Base-by-base conservation (phyloP, 1,284 basidiomycete species). In the Puccinia coronata region DNA sequence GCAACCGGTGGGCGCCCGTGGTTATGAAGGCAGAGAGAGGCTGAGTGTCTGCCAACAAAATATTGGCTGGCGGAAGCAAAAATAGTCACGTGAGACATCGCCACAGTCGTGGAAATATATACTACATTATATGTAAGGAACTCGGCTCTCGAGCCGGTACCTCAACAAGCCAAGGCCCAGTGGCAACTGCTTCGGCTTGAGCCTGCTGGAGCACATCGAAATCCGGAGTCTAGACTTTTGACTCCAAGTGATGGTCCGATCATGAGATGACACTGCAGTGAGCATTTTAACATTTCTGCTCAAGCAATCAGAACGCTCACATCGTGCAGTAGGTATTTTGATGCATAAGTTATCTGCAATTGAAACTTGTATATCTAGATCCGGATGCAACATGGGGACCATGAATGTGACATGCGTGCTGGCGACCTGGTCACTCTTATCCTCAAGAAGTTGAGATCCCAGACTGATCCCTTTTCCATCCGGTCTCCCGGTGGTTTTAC, bases 301-400 rank as follows among this genome's bases (percentile, higher is more conserved):
- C 3, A 57, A 57, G 55, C 4, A 57, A 28, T 47, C 43, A 6
- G 9, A 8, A 47, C 16, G 43, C 55, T 57, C 28, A 23, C 55
- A 57, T 23, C 16, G 25, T 6, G n/a, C n/a, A n/a, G n/a, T n/a
- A n/a, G 16, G 25, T 25, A 6, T 25, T 57, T 3, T 57, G 6
- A 5, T 57, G 4, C 12, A 14, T 51, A 20, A n/a, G n/a, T n/a
- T n/a, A n/a, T n/a, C n/a, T n/a, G n/a, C n/a, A 28, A 57, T 57
- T 28, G n/a, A 57, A 57, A 28, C 55, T 57, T 57, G 55, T 25
- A 57, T 57, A 57, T 57, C 55, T 57, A 57, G 55, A 57, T 57
- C 5, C n/a, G 6, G n/a, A 57, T 57, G 28, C 55, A 31, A 6
- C 55, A 57, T 57, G 55, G 55, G 55, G n/a, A 51, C 49, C 20